Conservation (phyloP, 805 yeast genomes). For the Jamesozyma hellenica region DNA sequence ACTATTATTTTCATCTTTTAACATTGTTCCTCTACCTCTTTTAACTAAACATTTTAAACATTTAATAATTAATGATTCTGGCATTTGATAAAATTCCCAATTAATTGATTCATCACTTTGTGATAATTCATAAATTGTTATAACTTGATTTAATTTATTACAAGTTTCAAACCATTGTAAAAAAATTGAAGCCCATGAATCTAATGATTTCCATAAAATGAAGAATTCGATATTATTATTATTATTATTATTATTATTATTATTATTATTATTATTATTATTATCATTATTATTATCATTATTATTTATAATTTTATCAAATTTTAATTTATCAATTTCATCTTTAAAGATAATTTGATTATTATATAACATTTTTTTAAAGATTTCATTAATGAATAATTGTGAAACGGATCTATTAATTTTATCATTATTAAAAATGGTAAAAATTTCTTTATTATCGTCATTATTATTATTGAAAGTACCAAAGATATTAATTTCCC, state of each 20-base stretch:
- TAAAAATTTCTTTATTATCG: background rate
- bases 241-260: no score
- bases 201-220: conserved; percentile 60
- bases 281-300: no score
- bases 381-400: conserved; percentile 46
- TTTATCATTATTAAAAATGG: conserved; percentile 40
- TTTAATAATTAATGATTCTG: conserved; percentile 41
- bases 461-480: conserved; percentile 5
- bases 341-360: conserved; percentile 45
- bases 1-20: conserved; percentile 55
- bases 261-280: no score
- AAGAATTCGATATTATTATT: conserved; percentile 24
- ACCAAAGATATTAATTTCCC: conserved; percentile 37
- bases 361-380: conserved; percentile 44
- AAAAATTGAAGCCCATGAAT: conserved; percentile 56
- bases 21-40: conserved; percentile 61
- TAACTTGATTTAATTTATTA: conserved; percentile 66
- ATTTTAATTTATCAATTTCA: background rate
- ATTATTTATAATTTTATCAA: background rate
- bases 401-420: conserved; percentile 46
- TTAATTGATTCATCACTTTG: conserved; percentile 49
- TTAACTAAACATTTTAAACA: conserved; percentile 51
- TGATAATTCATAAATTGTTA: conserved; percentile 74
- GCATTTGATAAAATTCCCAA: conserved; percentile 56
- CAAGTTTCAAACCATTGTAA: conserved; percentile 64